Conservation (phyloP, 2,329 filamentous ascomycete genomes). For the Cladosporium austrohemisphaericum region DNA sequence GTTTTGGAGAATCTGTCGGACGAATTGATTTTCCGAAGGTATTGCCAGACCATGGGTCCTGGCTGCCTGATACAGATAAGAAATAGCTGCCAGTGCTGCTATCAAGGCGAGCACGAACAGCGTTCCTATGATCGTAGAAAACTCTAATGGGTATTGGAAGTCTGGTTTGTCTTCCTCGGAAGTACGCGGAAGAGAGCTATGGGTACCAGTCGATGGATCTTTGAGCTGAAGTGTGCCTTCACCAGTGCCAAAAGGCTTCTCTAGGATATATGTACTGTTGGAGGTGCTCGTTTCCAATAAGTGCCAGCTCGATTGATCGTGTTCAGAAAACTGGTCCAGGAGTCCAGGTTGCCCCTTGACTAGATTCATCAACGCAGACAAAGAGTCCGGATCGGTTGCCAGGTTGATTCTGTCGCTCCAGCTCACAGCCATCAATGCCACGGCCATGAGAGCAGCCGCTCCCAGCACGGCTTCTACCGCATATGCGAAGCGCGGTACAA, state of each 20-base stretch:
- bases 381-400: conserved; percentile 32
- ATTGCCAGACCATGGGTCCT: conserved; percentile 31
- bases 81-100: not conserved
- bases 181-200: not conserved
- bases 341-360: conserved; percentile 25
- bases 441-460: not conserved
- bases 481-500: conserved; percentile 38
- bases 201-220: not conserved
- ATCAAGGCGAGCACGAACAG: not conserved
- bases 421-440: not conserved
- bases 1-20: conserved; percentile 42
- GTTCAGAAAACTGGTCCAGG: not conserved
- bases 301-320: conserved; percentile 2
- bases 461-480: not conserved
- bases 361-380: conserved; percentile 36
- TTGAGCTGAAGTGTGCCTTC: not conserved
- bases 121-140: not conserved
- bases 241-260: not conserved
- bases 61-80: not conserved
- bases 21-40: conserved; percentile 35
- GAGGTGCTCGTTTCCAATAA: not conserved
- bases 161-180: not conserved
- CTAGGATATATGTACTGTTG: not conserved
- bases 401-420: not conserved
- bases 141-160: not conserved